A percentile compares a stretch with the other conserved stretches of the same genome.
Evolutionary conservation across 306 rosid species (phyloP).

Genomic region (Citrullus amarus): DNA sequence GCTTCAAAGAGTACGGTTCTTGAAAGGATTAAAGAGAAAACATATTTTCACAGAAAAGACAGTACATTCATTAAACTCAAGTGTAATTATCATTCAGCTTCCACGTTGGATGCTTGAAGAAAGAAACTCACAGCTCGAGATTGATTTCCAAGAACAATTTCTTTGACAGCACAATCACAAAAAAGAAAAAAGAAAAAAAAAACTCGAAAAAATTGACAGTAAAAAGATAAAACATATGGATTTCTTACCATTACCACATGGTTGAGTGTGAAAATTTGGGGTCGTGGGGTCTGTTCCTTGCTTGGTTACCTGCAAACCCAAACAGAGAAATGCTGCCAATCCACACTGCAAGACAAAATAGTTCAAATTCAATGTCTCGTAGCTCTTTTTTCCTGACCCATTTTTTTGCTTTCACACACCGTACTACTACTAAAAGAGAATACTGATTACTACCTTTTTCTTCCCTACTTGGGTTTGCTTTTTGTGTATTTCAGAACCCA

Average conservation of each 20-base stretch:
- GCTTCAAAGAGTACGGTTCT: not conserved
- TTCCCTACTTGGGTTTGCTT: not conserved
- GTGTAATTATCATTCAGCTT: not conserved
- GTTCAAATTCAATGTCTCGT: not conserved
- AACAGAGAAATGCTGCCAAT: not conserved
- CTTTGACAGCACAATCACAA: conserved; percentile 16
- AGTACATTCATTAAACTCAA: conserved; percentile 4
- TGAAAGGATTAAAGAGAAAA: not conserved
- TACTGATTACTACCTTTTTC: not conserved
- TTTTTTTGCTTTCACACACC: not conserved
- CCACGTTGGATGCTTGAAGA: not conserved
- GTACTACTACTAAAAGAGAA: not conserved
- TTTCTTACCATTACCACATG: not conserved
- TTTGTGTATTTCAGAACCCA: not conserved
- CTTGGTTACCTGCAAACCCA: conserved; percentile 6
- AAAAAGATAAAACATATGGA: not conserved
- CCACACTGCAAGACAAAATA: not conserved
- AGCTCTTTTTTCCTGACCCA: conserved; percentile 1
- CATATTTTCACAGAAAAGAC: not conserved
- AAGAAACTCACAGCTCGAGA: conserved; percentile 5
- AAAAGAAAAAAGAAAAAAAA: not conserved
- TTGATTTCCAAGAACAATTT: conserved; percentile 4
- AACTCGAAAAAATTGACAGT: not conserved
- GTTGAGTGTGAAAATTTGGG: not conserved
- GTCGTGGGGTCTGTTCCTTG: not conserved